These are phyloP conservation scores for Aspergillus cavernicola DNA, from an alignment of 495 filamentous ascomycete genomes.

Conservation along the genomic window DNA sequence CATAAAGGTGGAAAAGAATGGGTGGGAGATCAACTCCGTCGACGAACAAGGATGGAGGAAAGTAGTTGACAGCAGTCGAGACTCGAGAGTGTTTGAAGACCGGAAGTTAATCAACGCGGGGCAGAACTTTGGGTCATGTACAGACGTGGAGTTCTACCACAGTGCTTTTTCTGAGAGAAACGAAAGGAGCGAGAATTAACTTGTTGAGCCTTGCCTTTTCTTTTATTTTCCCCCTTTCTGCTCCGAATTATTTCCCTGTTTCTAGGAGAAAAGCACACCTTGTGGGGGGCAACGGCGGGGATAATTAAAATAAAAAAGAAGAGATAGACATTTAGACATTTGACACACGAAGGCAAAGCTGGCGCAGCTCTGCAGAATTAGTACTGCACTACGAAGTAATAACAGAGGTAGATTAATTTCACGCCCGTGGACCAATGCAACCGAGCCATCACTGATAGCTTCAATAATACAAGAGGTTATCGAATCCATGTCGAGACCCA, in stretches of 20 bases:
- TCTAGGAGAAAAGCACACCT: neutral
- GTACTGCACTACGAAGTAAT: neutral
- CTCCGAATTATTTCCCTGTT: neutral
- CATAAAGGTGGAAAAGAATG: slow-evolving; percentile 10
- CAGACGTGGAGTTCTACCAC: no score
- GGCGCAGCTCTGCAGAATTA: neutral
- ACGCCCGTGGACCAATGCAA: no score
- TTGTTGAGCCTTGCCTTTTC: neutral
- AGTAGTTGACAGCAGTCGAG: no score
- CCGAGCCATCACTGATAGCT: no score
- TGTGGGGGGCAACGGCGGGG: slow-evolving; percentile 4
- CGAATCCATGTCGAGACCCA: no score
- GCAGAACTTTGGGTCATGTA: slow-evolving; percentile 18
- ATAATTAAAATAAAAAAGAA: neutral
- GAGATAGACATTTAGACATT: no score
- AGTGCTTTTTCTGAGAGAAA: no score
- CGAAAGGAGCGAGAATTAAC: neutral
- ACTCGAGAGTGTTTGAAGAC: neutral
- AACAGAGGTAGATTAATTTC: neutral
- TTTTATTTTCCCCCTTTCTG: neutral
- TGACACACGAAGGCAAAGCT: neutral
- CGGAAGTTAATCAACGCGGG: slow-evolving; percentile 17
- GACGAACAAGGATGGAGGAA: neutral
- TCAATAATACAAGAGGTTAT: no score
- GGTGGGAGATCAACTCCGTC: slow-evolving; percentile 5